A percentile compares a stretch with the other conserved stretches of the same genome.
Conservation (phyloP, 2,329 filamentous ascomycete species). For the Fusarium phyllophilum region DNA sequence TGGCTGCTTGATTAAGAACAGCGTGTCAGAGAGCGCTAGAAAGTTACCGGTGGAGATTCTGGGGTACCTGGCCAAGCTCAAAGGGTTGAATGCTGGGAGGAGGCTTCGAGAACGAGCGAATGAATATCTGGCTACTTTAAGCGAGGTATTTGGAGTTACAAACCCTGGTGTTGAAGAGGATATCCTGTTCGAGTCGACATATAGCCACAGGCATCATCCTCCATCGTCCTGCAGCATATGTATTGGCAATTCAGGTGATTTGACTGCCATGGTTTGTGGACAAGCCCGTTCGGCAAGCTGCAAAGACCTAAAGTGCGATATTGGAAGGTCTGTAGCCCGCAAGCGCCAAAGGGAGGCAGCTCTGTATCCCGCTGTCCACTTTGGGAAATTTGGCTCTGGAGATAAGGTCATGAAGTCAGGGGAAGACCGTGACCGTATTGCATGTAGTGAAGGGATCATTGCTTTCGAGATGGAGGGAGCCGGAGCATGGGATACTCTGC, state of each 20-base stretch:
- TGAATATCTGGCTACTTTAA: fast-evolving
- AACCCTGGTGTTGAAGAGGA: background rate
- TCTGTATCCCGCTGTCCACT: background rate
- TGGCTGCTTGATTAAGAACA: fast-evolving
- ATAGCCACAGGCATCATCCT: background rate
- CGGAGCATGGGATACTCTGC: background rate
- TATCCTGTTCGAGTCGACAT: background rate
- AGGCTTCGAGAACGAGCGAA: background rate
- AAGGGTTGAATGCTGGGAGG: fast-evolving
- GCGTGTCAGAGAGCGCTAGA: background rate
- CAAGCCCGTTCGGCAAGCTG: fast-evolving
- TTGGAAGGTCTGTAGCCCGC: fast-evolving
- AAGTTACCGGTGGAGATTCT: background rate
- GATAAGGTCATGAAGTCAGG: background rate
- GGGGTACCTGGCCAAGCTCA: background rate
- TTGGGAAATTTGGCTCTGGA: background rate
- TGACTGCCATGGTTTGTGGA: fast-evolving
- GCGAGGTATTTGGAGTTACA: fast-evolving
- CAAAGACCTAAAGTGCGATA: background rate
- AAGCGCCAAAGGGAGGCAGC: fast-evolving
- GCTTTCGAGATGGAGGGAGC: background rate
- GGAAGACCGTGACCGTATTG: background rate
- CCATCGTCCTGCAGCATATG: fast-evolving
- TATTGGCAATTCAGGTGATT: fast-evolving
- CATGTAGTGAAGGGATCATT: background rate